These are phyloP conservation scores for Talaromyces proteolyticus DNA, from an alignment of 495 filamentous ascomycete species.

Conservation along the genomic window DNA sequence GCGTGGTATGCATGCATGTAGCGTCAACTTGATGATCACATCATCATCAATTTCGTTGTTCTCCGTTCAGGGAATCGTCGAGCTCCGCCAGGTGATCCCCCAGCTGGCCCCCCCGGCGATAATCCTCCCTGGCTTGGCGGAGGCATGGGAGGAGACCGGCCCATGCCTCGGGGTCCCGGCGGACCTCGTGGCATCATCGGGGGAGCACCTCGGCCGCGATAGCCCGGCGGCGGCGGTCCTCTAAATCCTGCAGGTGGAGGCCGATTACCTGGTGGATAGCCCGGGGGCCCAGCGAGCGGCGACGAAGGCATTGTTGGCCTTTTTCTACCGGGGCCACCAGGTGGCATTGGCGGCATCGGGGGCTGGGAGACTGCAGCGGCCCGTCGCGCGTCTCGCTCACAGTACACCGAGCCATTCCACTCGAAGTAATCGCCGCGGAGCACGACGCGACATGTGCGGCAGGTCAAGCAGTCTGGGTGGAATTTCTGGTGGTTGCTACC, in stretches of 20 bases:
- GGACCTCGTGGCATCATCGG: slow-evolving; percentile 10
- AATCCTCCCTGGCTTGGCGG: slow-evolving; percentile 25
- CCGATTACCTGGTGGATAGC: slow-evolving; percentile 16
- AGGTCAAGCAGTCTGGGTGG: slow-evolving; percentile 82
- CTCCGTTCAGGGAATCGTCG: slow-evolving; percentile 63
- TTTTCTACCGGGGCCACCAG: slow-evolving; percentile 21
- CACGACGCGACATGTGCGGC: slow-evolving; percentile 46
- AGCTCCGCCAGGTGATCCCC: slow-evolving; percentile 21
- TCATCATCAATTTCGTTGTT: slow-evolving; percentile 84
- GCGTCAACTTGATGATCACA: slow-evolving; percentile 36
- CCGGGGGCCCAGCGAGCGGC: slow-evolving; percentile 17
- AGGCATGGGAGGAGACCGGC: slow-evolving; percentile 25
- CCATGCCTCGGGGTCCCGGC: slow-evolving; percentile 25
- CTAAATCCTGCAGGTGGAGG: slow-evolving; percentile 19
- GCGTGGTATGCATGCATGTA: neutral
- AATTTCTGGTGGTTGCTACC: slow-evolving; percentile 70
- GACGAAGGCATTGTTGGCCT: slow-evolving; percentile 25
- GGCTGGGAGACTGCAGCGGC: slow-evolving; percentile 48
- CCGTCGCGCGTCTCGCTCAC: slow-evolving; percentile 77
- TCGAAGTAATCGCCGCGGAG: slow-evolving; percentile 69
- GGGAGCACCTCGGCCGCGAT: slow-evolving; percentile 1
- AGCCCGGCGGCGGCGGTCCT: slow-evolving; percentile 11
- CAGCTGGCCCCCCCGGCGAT: too few species aligned
- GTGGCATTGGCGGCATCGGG: slow-evolving; percentile 26
- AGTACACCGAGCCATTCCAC: slow-evolving; percentile 62